Evolutionary conservation across 1,139 yeast genomes (phyloP), one percentile per base, ranked within the genome.

Genomic region (Lodderomyces jiufengensis): DNA sequence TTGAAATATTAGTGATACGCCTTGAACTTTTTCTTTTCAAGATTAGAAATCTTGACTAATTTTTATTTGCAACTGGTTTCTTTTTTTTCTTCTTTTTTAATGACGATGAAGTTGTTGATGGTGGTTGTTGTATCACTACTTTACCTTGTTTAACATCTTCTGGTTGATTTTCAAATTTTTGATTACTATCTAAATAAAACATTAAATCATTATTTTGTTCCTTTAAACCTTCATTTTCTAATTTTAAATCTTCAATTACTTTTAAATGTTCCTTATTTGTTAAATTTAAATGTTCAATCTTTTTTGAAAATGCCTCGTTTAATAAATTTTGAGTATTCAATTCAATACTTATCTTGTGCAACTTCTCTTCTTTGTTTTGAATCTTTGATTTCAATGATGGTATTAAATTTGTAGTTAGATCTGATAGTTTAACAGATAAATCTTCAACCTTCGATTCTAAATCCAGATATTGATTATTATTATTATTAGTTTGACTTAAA

Each of bases 191-290:
- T 35, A 87, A 63, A 52, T 70, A 85, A 46, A 85, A 83, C 96
- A 87, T 84, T 40, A 88, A 58, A 54, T 88, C 96, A 27, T 72
- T 74, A 3, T 84, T 78, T 54, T 86, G 94, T 26, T 84, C 94
- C 33, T 70, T 57, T 32, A 86, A 59, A 3, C 77, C 84, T 16
- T 56, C 57, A 23, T 76, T 79, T 38, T 73, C 64, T 3, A 48
- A 49, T 31, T 61, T 57, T 28, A 64, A 44, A 3, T 48, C 48
- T 22, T 48, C 47, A n/a, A 53, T 52, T 16, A 49, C 49, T 6
- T 27, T 30, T 18, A 45, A 44, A n/a, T 70, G 44, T 4, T 59
- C 52, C 9, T 56, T 53, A 29, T 69, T 69, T 29, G 68, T 63
- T 8, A 55, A 50, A 9, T 65, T 58, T 8, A 80, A 45, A 37